phyloP scores from a whole-genome alignment of 768 basidiomycete species.

The Mycena indigotica region DNA sequence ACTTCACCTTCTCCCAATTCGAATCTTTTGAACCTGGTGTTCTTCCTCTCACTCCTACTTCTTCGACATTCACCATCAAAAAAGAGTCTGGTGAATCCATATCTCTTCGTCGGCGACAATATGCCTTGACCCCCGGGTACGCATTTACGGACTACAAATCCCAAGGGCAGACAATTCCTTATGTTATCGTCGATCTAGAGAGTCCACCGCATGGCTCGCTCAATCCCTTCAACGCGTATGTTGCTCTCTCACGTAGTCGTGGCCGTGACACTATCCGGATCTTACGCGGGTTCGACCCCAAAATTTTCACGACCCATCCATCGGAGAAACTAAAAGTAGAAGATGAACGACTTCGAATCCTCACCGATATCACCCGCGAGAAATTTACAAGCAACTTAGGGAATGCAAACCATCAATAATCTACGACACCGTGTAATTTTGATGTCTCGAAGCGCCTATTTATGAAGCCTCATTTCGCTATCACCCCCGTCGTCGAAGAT shows the following conservation, averaged over 20 bases:
- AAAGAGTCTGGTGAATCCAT: not conserved
- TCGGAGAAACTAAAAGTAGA: not conserved
- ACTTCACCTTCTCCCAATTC: not conserved
- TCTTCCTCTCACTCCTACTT: not conserved
- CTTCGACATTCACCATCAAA: not conserved
- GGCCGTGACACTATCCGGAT: not conserved
- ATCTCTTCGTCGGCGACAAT: not conserved
- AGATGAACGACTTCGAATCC: too few species aligned
- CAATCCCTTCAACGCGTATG: not conserved
- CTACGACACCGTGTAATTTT: too few species aligned
- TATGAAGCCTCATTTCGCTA: too few species aligned
- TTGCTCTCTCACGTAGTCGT: not conserved
- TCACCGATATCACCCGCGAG: too few species aligned
- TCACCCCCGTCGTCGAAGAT: not conserved
- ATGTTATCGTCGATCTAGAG: not conserved
- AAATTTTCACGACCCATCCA: not conserved
- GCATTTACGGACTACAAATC: conserved; percentile 1
- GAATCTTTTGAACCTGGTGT: not conserved
- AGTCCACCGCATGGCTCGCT: not conserved
- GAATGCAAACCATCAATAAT: too few species aligned
- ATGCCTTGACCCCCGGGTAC: not conserved
- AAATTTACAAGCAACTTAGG: too few species aligned
- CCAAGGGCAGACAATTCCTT: not conserved
- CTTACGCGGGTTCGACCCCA: not conserved
- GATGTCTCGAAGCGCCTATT: too few species aligned